Conservation (phyloP, 768 basidiomycete genomes). For the Thelephora ganbajun region DNA sequence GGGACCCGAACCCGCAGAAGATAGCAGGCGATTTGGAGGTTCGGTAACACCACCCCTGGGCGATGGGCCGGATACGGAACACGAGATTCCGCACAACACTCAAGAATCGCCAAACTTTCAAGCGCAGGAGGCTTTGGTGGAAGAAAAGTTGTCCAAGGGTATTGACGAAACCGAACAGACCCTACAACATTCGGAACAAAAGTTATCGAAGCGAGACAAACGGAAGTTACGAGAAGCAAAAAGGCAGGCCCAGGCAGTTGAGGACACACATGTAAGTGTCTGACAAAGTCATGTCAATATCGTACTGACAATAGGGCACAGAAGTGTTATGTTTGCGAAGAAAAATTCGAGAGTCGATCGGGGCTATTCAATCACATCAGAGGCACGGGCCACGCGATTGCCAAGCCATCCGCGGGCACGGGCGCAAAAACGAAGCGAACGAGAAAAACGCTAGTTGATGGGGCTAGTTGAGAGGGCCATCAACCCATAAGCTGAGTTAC, state of each 20-base stretch:
- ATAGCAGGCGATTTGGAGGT: neutral
- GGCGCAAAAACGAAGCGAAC: slow-evolving; percentile 18
- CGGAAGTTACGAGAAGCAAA: slow-evolving; percentile 59
- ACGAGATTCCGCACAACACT: neutral
- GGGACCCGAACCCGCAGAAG: slow-evolving; percentile 5
- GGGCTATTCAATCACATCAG: slow-evolving; percentile 65
- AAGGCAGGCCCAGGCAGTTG: slow-evolving; percentile 40
- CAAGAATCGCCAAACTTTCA: neutral
- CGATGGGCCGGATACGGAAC: slow-evolving; percentile 6
- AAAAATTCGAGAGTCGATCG: slow-evolving; percentile 50
- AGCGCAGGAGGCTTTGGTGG: neutral
- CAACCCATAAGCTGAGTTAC: slow-evolving; percentile 87
- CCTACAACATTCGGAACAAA: slow-evolving; percentile 11
- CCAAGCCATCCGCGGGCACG: slow-evolving; percentile 17
- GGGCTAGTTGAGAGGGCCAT: neutral
- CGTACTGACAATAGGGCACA: slow-evolving; percentile 7
- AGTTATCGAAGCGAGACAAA: slow-evolving; percentile 66
- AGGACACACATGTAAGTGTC: slow-evolving; percentile 13
- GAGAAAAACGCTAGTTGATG: slow-evolving; percentile 26
- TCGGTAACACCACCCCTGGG: slow-evolving; percentile 5
- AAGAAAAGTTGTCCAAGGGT: neutral
- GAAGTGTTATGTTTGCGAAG: slow-evolving; percentile 59
- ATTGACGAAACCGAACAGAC: slow-evolving; percentile 2
- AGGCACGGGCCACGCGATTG: slow-evolving; percentile 56
- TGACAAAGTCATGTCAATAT: neutral